Conservation (phyloP, 176 grass and related monocot genomes). For the Thinopyrum elongatum region DNA sequence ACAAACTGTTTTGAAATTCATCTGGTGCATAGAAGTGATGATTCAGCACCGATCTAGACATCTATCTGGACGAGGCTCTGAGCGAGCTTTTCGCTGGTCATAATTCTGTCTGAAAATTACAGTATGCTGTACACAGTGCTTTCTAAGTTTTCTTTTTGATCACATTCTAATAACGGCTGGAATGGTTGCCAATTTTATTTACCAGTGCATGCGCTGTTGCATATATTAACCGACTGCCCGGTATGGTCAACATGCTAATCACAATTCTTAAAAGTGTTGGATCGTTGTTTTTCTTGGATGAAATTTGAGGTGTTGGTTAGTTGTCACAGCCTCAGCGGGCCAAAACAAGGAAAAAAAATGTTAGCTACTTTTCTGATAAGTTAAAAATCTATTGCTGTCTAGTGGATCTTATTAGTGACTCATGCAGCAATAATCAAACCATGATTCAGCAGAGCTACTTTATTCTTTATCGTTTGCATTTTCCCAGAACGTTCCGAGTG, state of each 20-base stretch:
- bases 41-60: slow-evolving; percentile 8
- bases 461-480: not conserved
- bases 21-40: not conserved
- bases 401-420: not conserved
- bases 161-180: not conserved
- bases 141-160: not conserved
- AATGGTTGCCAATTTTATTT: not conserved
- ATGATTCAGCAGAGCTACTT: not conserved
- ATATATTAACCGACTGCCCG: not conserved
- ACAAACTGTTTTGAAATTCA: not conserved
- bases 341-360: not conserved
- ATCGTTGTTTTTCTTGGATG: not conserved
- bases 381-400: not conserved
- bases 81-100: not conserved
- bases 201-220: not conserved
- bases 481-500: not conserved
- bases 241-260: not conserved
- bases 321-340: not conserved
- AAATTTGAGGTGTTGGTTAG: not conserved
- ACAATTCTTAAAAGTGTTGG: not conserved
- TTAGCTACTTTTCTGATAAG: not conserved
- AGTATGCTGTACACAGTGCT: not conserved
- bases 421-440: not conserved
- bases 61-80: not conserved
- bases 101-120: slow-evolving; percentile 2